Percentiles rank a stretch among this genome's conserved stretches.
Evolutionary conservation across 345 rosid genomes (phyloP).

Genomic region (Eucalyptus cloeziana): DNA sequence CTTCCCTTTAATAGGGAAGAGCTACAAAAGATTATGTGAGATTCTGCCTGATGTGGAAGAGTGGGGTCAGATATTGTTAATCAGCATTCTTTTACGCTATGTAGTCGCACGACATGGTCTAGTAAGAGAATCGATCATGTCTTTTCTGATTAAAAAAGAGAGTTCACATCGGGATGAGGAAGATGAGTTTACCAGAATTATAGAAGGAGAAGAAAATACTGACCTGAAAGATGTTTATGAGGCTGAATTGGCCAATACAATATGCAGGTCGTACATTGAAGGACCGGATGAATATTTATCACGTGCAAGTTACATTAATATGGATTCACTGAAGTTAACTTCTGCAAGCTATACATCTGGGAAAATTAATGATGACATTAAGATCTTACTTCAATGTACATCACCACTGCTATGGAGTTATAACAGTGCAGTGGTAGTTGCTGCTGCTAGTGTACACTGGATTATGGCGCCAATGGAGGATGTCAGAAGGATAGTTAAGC

Average conservation of each 20-base stretch:
- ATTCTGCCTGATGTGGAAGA: constrained; percentile 97
- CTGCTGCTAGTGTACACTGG: constrained; percentile 95
- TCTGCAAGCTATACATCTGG: constrained; percentile 45
- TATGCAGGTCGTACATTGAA: constrained; percentile 76
- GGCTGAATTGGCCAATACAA: constrained; percentile 28
- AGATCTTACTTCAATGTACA: constrained; percentile 79
- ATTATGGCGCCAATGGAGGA: constrained; percentile 78
- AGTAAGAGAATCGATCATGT: constrained; percentile 84
- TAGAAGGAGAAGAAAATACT: constrained; percentile 16
- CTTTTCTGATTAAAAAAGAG: constrained; percentile 32
- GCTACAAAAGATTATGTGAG: constrained; percentile 69
- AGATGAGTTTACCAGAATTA: constrained; percentile 16
- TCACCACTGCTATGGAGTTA: constrained; percentile 89
- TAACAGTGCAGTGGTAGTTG: constrained; percentile 89
- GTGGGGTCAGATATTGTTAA: constrained; percentile 93
- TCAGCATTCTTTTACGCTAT: constrained; percentile 66
- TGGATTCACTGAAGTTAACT: constrained; percentile 18
- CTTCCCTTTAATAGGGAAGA: constrained; percentile 56
- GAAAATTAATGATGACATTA: constrained; percentile 58
- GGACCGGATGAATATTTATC: constrained; percentile 86
- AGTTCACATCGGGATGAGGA: constrained; percentile 30
- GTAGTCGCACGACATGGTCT: constrained; percentile 80
- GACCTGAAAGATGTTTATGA: constrained; percentile 13
- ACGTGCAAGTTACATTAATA: constrained; percentile 32
- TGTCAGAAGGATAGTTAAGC: constrained; percentile 70